phyloP scores from a whole-genome alignment of 345 rosid species.

The Populus deltoides region DNA sequence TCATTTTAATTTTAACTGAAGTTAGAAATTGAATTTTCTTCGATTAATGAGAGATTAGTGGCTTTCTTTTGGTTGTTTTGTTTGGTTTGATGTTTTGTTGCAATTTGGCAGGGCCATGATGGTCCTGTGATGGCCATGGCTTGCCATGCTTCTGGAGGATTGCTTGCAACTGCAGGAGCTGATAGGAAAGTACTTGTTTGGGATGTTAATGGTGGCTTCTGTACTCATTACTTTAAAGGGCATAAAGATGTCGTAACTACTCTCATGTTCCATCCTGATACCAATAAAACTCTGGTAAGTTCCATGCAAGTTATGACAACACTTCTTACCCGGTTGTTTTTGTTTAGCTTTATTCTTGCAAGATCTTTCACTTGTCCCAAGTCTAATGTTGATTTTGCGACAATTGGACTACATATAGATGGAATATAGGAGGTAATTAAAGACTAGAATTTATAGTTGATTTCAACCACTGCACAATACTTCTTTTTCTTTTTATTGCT shows the following conservation, averaged over 20 bases:
- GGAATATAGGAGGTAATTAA: too few species aligned
- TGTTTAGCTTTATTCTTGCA: too few species aligned
- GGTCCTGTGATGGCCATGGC: constrained; percentile 93
- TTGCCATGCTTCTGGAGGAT: constrained; percentile 89
- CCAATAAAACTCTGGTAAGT: constrained; percentile 64
- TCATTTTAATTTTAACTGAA: neutral
- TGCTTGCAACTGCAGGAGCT: constrained; percentile 95
- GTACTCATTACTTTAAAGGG: constrained; percentile 91
- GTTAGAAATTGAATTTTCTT: neutral
- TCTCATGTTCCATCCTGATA: constrained; percentile 77
- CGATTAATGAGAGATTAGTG: neutral
- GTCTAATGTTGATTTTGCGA: neutral
- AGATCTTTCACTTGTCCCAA: neutral
- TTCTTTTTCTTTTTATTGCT: neutral
- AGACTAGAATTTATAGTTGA: neutral
- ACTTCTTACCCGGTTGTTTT: neutral
- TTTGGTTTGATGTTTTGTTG: too few species aligned
- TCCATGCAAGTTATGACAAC: neutral
- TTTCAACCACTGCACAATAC: neutral
- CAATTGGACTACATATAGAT: neutral
- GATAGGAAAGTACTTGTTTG: constrained; percentile 96
- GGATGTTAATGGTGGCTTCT: constrained; percentile 98
- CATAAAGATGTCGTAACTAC: constrained; percentile 82
- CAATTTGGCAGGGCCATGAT: constrained; percentile 67
- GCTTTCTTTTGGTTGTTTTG: neutral